Evolutionary conservation across 2,329 filamentous ascomycete genomes (phyloP).

Genomic region (Pseudonectria buxi): DNA sequence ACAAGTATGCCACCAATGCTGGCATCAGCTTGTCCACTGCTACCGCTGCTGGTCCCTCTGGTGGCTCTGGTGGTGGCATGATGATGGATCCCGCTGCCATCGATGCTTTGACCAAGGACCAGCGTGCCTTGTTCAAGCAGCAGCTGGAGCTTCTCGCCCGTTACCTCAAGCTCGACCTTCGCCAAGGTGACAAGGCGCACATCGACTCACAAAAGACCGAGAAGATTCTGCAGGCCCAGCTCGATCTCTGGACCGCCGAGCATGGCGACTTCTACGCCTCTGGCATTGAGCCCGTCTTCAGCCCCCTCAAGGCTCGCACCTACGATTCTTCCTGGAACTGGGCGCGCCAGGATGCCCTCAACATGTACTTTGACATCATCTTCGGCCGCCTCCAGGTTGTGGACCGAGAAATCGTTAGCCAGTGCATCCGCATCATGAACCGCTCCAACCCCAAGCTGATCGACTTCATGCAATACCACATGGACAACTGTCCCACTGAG

Average conservation of each 20-base stretch:
- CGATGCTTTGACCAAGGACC: slow-evolving; percentile 94
- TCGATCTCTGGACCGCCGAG: slow-evolving; percentile 91
- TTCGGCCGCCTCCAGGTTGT: slow-evolving; percentile 90
- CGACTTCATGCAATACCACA: slow-evolving; percentile 99
- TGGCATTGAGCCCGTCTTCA: slow-evolving; percentile 92
- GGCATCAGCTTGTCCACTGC: slow-evolving; percentile 79
- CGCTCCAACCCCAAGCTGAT: slow-evolving; percentile 91
- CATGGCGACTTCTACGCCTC: slow-evolving; percentile 95
- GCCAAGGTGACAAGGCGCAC: slow-evolving; percentile 91
- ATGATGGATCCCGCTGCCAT: slow-evolving; percentile 99
- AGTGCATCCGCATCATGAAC: slow-evolving; percentile 99
- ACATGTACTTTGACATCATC: slow-evolving; percentile 99
- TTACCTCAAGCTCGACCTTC: slow-evolving; percentile 95
- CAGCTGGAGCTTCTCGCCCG: slow-evolving; percentile 91
- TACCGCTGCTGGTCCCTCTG: slow-evolving; percentile 65
- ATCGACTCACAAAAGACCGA: slow-evolving; percentile 79
- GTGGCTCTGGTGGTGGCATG: slow-evolving; percentile 73
- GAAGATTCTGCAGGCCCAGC: slow-evolving; percentile 80
- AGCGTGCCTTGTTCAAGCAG: slow-evolving; percentile 93
- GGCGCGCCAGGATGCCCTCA: slow-evolving; percentile 93
- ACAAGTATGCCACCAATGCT: slow-evolving; percentile 80
- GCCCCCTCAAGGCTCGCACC: slow-evolving; percentile 83
- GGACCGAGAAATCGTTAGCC: slow-evolving; percentile 96
- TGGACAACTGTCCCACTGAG: slow-evolving; percentile 95
- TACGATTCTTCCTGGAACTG: slow-evolving; percentile 99